Evolutionary conservation across 805 yeast genomes (phyloP), one percentile per base, ranked within the genome.

Genomic region (Yarrowia keelungensis): DNA sequence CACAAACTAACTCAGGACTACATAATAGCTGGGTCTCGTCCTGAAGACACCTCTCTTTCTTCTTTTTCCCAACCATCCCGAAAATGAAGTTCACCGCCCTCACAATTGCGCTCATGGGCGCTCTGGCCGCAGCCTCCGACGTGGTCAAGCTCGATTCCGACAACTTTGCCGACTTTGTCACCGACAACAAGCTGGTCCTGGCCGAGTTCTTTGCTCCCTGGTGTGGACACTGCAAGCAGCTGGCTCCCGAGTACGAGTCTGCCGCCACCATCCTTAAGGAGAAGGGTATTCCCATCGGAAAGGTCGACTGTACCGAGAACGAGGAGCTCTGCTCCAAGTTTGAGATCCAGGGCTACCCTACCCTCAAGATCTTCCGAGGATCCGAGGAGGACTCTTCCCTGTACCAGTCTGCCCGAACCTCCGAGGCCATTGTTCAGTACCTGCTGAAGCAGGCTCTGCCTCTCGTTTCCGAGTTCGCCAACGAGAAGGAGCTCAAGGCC

Each of bases 151-250:
- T 94, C 72, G 85, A 90, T 46, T 80, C 87, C 22, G 87, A 83
- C 46, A 84, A 84, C 70, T 94, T 91, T 77, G 84, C 85, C 69
- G 78, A 82, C 15, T 91, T 90, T 79, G 79, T 94, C 72, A 79
- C 81, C 61, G 86, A 84, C 69, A 89, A 93, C 81, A 90, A 92
- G 43, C 83, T 93, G 73, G 96, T 71, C 10, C 79, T 92, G 19
- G 92, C 92, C 36, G 92, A 92, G 80, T 93, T 93, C 78, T 93
- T 89, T 78, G 98, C 98, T 5, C 97, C 98, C 46, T 93, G 98
- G 98, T 94, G 99, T 81, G 97, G 98, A 5, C 92, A 94, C 78
- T 94, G 99, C 79, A 84, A 87, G 74, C 84, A 86, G 69, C 80
- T 94, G 64, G 85, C 87, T 69, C 88, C 89, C 3, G 86, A 86